Evolutionary conservation across 208 protist genomes (phyloP), one percentile per base, ranked within the genome.

Genomic region (Crithidia brevicula): DNA sequence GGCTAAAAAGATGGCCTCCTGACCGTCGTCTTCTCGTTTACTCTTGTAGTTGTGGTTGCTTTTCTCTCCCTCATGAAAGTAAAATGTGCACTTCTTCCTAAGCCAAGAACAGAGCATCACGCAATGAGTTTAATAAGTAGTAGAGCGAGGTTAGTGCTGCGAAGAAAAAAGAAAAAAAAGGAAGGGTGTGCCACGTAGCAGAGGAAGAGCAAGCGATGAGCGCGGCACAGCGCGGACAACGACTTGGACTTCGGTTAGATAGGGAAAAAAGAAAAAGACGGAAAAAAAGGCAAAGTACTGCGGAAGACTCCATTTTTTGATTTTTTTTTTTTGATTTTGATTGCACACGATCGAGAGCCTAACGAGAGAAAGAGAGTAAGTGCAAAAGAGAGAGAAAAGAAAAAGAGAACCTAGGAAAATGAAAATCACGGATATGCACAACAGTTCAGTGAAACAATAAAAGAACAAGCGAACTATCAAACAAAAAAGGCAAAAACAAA

Each of bases 401-500:
- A 27, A 42, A 16, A 42, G 22, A 50, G 56, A 62, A 4, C 13
- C 36, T 20, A 47, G 40, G 33, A 36, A 42, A 69, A 69, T 25
- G 43, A 27, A 30, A n/a, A n/a, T n/a, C n/a, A n/a, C n/a, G n/a
- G n/a, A n/a, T n/a, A n/a, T n/a, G n/a, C n/a, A n/a, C n/a, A 47
- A 43, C 50, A 30, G 8, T 15, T 2, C 18, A 4, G 52, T 40
- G 16, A 40, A 40, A 34, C 28, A 58, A 20, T 2, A 40, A 8
- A 25, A 43, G 10, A n/a, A n/a, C n/a, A n/a, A n/a, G n/a, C n/a
- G n/a, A n/a, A n/a, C n/a, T n/a, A 28, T 18, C 46, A 18, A 63
- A 50, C 25, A 64, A 56, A 54, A 70, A 30, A 7, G 16, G 36
- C 60, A 68, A 51, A 36, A 49, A 43, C 27, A 46, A 18, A 58